phyloP scores from a whole-genome alignment of 306 rosid genomes.

The Glycine latifolia region DNA sequence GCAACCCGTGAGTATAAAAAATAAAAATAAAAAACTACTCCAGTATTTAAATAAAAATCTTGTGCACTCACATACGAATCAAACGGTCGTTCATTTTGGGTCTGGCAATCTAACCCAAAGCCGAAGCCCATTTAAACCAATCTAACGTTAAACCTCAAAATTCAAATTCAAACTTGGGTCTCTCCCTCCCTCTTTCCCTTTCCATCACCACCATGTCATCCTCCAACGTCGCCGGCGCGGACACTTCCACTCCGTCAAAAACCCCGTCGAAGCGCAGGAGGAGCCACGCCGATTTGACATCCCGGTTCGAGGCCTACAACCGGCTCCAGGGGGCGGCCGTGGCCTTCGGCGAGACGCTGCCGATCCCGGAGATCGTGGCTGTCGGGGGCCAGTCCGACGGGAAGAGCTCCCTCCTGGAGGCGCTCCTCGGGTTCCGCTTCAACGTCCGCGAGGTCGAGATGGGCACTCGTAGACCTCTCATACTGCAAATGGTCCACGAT shows the following conservation, averaged over 20 bases:
- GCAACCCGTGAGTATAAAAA: no score
- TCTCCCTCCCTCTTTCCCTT: not conserved
- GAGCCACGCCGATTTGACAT: slow-evolving; percentile 55
- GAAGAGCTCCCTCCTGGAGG: slow-evolving; percentile 91
- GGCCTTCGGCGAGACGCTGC: slow-evolving; percentile 91
- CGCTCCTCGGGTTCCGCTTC: slow-evolving; percentile 89
- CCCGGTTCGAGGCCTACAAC: slow-evolving; percentile 92
- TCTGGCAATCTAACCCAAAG: no score
- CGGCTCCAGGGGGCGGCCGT: slow-evolving; percentile 93
- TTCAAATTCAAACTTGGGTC: not conserved
- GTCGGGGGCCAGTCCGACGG: slow-evolving; percentile 94
- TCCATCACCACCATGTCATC: not conserved
- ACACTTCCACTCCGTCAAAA: slow-evolving; percentile 57
- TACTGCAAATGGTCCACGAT: slow-evolving; percentile 96
- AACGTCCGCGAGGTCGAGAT: slow-evolving; percentile 96
- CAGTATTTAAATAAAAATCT: no score
- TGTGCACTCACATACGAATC: no score
- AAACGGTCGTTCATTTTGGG: no score
- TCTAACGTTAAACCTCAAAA: no score
- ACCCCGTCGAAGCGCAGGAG: slow-evolving; percentile 65
- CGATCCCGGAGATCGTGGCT: slow-evolving; percentile 93
- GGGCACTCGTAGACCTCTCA: slow-evolving; percentile 95
- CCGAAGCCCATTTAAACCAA: no score
- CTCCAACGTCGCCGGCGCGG: not conserved
- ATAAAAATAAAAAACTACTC: no score